These are phyloP conservation scores for Ceratocystis lukuohia DNA, from an alignment of 2,329 filamentous ascomycete genomes.

Conservation along the genomic window DNA sequence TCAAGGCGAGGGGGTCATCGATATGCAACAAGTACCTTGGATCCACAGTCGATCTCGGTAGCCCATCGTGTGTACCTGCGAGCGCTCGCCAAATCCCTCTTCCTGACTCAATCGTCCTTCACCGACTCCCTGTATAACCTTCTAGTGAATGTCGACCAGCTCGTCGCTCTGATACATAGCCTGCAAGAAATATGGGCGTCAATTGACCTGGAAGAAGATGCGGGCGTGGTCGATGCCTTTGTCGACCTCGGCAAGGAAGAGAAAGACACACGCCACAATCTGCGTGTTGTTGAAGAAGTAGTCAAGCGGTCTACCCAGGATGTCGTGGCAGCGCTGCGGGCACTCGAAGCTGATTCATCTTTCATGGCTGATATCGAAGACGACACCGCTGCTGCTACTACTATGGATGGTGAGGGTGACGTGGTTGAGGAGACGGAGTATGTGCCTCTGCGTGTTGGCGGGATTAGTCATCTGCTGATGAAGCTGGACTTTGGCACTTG, in stretches of 20 bases:
- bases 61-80: conserved; percentile 68
- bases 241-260: conserved; percentile 62
- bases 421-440: conserved; percentile 34
- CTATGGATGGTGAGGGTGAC: conserved; percentile 31
- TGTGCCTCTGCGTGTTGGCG: conserved; percentile 58
- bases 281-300: conserved; percentile 48
- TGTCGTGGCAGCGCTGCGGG: conserved; percentile 44
- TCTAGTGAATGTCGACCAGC: conserved; percentile 63
- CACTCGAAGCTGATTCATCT: conserved; percentile 32
- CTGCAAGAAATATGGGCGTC: conserved; percentile 64
- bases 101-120: conserved; percentile 51
- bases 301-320: conserved; percentile 56
- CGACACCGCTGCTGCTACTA: conserved; percentile 25
- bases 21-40: conserved; percentile 34
- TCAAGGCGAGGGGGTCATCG: conserved; percentile 53
- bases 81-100: conserved; percentile 50
- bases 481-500: conserved; percentile 64
- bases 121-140: conserved; percentile 53
- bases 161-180: conserved; percentile 62
- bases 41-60: conserved; percentile 70
- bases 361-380: conserved; percentile 35
- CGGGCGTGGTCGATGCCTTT: conserved; percentile 65
- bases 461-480: conserved; percentile 77
- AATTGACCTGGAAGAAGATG: conserved; percentile 68
- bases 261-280: conserved; percentile 47